These are phyloP conservation scores for Podila epigama DNA, from an alignment of 192 early-diverging fungal genomes.

Conservation along the genomic window DNA sequence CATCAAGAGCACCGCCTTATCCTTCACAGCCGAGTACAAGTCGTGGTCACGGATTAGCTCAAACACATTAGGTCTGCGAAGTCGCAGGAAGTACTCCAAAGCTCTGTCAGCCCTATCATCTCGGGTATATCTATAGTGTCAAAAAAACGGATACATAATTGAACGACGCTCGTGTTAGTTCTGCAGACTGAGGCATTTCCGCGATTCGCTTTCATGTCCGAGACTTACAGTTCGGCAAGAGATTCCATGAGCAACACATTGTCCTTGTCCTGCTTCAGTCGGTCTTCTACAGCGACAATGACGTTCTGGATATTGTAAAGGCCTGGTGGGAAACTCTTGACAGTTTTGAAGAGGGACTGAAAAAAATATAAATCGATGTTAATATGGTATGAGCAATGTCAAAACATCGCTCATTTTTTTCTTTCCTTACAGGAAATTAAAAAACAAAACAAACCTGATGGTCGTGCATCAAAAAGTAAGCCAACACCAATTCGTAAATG, in stretches of 20 bases:
- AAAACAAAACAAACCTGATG: constrained; percentile 53
- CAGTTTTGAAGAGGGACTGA: constrained; percentile 61
- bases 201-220: neutral
- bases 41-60: constrained; percentile 78
- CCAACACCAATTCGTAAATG: constrained; percentile 90
- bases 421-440: neutral
- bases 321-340: constrained; percentile 80
- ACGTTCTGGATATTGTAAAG: constrained; percentile 82
- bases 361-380: too few species aligned
- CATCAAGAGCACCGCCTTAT: constrained; percentile 84
- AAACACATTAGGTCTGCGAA: constrained; percentile 77
- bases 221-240: constrained; percentile 75
- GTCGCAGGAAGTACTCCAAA: constrained; percentile 80
- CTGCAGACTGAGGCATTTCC: neutral
- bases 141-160: neutral
- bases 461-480: constrained; percentile 71
- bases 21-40: constrained; percentile 80
- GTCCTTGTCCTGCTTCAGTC: constrained; percentile 63
- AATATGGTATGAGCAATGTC: neutral
- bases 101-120: constrained; percentile 80
- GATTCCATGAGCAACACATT: constrained; percentile 72
- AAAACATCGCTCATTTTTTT: neutral
- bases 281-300: constrained; percentile 77
- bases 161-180: neutral
- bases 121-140: constrained; percentile 62